Conservation (phyloP, 176 grass and related monocot species). For the Lolium multiflorum region DNA sequence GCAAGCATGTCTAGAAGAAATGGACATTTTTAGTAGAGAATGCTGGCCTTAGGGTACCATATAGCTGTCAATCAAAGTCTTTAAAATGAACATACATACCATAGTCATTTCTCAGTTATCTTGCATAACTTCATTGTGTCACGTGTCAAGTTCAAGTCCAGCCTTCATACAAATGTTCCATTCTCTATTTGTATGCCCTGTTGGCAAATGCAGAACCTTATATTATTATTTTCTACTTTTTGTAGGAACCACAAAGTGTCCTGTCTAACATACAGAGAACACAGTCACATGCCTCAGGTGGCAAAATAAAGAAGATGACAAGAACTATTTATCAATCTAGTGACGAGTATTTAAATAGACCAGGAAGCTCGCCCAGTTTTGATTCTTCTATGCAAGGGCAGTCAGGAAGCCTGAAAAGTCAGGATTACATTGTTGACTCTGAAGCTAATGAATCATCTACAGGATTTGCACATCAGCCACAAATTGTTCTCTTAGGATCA, state of each 20-base stretch:
- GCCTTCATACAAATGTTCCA: constrained; percentile 27
- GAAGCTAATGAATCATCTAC: constrained; percentile 44
- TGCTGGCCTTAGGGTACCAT: constrained; percentile 1
- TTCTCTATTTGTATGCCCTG: constrained; percentile 20
- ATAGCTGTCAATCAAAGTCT: constrained; percentile 24
- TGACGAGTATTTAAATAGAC: constrained; percentile 41
- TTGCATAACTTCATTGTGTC: constrained; percentile 10
- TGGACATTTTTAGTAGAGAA: neutral
- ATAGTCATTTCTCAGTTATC: constrained; percentile 21
- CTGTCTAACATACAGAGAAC: constrained; percentile 37
- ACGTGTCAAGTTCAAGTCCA: constrained; percentile 2
- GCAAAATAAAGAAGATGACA: constrained; percentile 88
- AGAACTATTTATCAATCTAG: constrained; percentile 37
- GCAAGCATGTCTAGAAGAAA: neutral
- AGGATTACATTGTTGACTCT: constrained; percentile 25
- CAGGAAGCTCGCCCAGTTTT: constrained; percentile 49
- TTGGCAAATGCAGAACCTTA: constrained; percentile 32
- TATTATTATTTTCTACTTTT: constrained; percentile 37
- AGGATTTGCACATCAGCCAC: constrained; percentile 56
- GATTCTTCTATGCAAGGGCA: constrained; percentile 42
- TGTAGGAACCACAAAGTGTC: constrained; percentile 63
- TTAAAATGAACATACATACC: constrained; percentile 6
- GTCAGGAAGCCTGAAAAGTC: constrained; percentile 37
- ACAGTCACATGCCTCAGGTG: constrained; percentile 63
- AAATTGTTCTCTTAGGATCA: constrained; percentile 82